Percentiles rank a stretch among this genome's conserved stretches.
phyloP scores from a whole-genome alignment of 2,329 filamentous ascomycete species.

The Paraconiothyrium sp. region DNA sequence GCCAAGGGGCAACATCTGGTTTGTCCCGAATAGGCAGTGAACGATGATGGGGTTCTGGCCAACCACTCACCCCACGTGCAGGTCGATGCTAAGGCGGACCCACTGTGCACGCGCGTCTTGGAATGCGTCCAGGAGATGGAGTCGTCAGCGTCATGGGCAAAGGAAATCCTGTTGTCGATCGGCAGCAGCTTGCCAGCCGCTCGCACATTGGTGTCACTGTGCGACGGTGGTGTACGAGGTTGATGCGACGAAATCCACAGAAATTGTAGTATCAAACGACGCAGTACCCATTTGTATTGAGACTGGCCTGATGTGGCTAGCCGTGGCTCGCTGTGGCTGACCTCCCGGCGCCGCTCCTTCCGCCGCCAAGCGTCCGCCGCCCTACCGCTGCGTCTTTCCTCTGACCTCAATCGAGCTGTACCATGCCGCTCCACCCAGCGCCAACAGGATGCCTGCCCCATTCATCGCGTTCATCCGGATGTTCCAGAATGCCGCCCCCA shows the following conservation, averaged over 20 bases:
- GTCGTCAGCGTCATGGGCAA: neutral
- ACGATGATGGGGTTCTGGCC: neutral
- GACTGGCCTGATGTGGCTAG: neutral
- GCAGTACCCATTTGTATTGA: neutral
- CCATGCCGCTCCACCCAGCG: constrained; percentile 8
- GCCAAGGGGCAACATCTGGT: constrained; percentile 1
- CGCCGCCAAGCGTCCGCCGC: constrained; percentile 2
- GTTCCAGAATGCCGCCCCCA: constrained; percentile 9
- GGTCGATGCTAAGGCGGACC: neutral
- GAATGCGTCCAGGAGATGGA: neutral
- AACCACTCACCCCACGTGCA: constrained; percentile 8
- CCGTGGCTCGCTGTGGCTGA: neutral
- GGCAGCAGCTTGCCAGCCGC: neutral
- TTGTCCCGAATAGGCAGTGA: neutral
- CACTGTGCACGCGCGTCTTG: neutral
- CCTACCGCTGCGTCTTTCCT: constrained; percentile 4
- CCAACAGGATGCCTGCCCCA: constrained; percentile 6
- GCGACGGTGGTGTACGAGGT: neutral
- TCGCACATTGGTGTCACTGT: neutral
- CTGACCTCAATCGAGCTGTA: constrained; percentile 4
- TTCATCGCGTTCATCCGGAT: constrained; percentile 8
- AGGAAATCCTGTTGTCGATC: neutral
- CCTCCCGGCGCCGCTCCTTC: neutral
- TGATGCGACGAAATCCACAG: neutral
- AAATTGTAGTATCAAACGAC: neutral